Conservation (phyloP, 2,329 filamentous ascomycete genomes). For the Claviceps sp. region DNA sequence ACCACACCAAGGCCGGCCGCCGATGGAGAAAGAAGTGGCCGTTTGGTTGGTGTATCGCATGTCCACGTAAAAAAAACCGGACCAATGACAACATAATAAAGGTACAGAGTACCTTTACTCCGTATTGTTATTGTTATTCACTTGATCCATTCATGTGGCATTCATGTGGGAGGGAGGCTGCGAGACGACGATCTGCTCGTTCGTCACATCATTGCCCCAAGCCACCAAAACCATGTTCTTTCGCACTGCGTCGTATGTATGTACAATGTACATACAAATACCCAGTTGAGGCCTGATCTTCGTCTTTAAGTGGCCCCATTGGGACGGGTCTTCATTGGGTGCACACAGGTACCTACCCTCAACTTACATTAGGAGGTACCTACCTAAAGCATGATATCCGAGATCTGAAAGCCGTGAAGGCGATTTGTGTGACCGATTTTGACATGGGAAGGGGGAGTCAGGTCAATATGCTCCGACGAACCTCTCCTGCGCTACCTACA, state of each 20-base stretch:
- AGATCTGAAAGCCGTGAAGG: too few species aligned
- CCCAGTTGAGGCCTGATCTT: not conserved
- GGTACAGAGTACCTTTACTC: too few species aligned
- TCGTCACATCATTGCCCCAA: constrained; percentile 7
- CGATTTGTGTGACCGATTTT: too few species aligned
- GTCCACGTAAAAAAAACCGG: constrained; percentile 5
- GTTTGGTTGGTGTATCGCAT: constrained; percentile 3
- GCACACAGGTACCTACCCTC: too few species aligned
- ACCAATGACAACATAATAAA: not conserved
- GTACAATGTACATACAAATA: not conserved
- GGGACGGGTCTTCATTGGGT: too few species aligned
- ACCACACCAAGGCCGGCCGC: not conserved
- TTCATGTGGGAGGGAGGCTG: constrained; percentile 3
- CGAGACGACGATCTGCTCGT: constrained; percentile 9
- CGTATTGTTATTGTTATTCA: too few species aligned
- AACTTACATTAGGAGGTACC: too few species aligned
- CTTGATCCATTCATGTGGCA: not conserved
- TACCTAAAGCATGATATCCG: too few species aligned
- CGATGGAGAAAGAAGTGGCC: not conserved
- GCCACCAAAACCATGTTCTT: constrained; percentile 2
- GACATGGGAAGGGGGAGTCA: too few species aligned
- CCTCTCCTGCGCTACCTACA: too few species aligned
- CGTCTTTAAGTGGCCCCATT: not conserved
- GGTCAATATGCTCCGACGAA: too few species aligned
- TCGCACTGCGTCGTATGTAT: too few species aligned